Conservation (phyloP, 345 rosid genomes). For the Rhizophora apiculata region DNA sequence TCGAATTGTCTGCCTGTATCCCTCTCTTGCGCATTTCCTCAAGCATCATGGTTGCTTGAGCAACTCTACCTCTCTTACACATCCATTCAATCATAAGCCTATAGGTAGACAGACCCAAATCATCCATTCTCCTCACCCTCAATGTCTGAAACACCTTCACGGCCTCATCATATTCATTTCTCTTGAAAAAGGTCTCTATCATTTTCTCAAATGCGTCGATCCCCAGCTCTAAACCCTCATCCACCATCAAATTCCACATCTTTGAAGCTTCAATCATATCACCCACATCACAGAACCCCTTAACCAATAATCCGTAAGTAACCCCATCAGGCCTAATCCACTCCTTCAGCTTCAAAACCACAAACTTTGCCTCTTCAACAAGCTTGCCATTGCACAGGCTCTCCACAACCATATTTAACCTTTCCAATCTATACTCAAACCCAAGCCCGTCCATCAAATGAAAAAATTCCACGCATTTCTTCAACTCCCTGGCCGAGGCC, state of each 20-base stretch:
- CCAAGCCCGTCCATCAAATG: slow-evolving; percentile 68
- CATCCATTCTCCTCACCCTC: slow-evolving; percentile 41
- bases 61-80: slow-evolving; percentile 63
- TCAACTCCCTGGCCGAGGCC: slow-evolving; percentile 65
- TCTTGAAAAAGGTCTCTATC: slow-evolving; percentile 64
- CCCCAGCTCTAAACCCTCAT: slow-evolving; percentile 54
- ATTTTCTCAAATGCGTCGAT: slow-evolving; percentile 55
- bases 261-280: slow-evolving; percentile 69
- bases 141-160: slow-evolving; percentile 57
- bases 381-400: slow-evolving; percentile 49
- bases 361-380: slow-evolving; percentile 61
- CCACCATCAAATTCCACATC: slow-evolving; percentile 81
- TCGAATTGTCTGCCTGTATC: slow-evolving; percentile 43
- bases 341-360: slow-evolving; percentile 56
- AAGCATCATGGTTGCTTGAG: slow-evolving; percentile 42
- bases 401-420: slow-evolving; percentile 53
- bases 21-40: slow-evolving; percentile 75
- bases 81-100: slow-evolving; percentile 64
- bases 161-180: slow-evolving; percentile 56
- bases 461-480: slow-evolving; percentile 61
- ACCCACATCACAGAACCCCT: slow-evolving; percentile 66
- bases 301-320: slow-evolving; percentile 57
- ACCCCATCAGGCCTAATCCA: slow-evolving; percentile 46
- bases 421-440: slow-evolving; percentile 41
- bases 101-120: slow-evolving; percentile 62